Evolutionary conservation across 2,329 filamentous ascomycete species (phyloP), one percentile per base, ranked within the genome.

Genomic region (Colletotrichum tabaci): DNA sequence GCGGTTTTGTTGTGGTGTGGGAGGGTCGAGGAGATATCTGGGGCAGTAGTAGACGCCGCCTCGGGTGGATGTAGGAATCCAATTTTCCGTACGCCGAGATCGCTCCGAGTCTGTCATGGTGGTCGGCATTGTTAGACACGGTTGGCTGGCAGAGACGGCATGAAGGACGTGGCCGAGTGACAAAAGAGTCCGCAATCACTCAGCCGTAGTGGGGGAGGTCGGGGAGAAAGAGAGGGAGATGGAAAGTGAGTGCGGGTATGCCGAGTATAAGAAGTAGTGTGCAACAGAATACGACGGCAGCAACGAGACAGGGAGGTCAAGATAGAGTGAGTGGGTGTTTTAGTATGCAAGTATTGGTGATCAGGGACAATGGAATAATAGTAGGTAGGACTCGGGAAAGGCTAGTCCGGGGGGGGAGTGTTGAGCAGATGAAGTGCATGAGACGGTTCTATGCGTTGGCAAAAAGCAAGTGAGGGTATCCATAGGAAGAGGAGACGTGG

Each of bases 41-140:
- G 77, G 75, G 23, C 78, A 78, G 60, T 80, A 80, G 61, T 75
- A 79, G 72, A 80, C 75, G 71, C 78, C 79, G 61, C 70, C 72
- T 30, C 65, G 55, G 52, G 72, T 65, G 64, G 71, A 65, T 66
- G 71, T 73, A 23, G 67, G 68, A 67, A 74, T 67, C 73, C 73
- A 74, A 42, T 67, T 71, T 66, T 74, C 71, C 57, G 71, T 67
- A 63, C 67, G 67, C 66, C 67, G 61, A 66, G 62, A 50, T 71
- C 65, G 71, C 65, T 67, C 71, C 44, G 67, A 61, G 56, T 74
- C 73, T 74, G 67, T 73, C 73, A 74, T 74, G 61, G 52, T 73
- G 67, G 52, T 58, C 60, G 67, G 61, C 61, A 56, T 67, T 68
- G 61, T 72, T 72, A 72, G 70, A 71, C 66, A 70, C 60, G 18